Evolutionary conservation across 2,329 filamentous ascomycete species (phyloP), one percentile per base, ranked within the genome.

Genomic region (Exophiala aquamarina): DNA sequence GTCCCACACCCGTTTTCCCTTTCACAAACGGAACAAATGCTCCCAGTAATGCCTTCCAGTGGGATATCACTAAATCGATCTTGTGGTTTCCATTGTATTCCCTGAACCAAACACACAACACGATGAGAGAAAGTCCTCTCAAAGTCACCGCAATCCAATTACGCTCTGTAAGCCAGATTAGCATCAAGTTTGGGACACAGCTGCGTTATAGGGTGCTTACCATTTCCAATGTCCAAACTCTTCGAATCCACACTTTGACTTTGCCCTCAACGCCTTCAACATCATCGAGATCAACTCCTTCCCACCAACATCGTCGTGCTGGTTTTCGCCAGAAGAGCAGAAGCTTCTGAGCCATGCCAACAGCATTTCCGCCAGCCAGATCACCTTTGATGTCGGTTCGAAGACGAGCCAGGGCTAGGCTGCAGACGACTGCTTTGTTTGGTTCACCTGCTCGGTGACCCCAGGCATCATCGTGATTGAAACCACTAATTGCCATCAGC

Each of bases 161-260:
- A 93, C 89, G 66, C 88, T 93, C 89, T 79, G 59, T 29, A 49
- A 14, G 17, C 26, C 13, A 32, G 11, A 18, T 28, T n/a, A 26
- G 23, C 23, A 26, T 26, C 23, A 11, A 26, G 23, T 6, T 11
- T 11, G 23, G 11, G 6, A 6, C 11, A 6, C 23, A 26, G 23
- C 6, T 26, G 11, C 8, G 20, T 26, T 10, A 11, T 35, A 29
- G 18, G 18, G 32, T n/a, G 63, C 75, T 66, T 68, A 84, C 82
- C 82, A 98, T 98, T 76, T 98, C 93, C 49, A 98, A 78, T 50
- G 93, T 98, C 93, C 93, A 98, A 50, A 98, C 93, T 61, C 93
- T 82, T 63, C 93, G 80, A 66, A 98, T 97, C 93, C 93, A 98
- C 49, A 98, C 90, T 72, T 98, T 98, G 59, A 98, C 77, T 66